Percentiles rank a stretch among this genome's conserved stretches.
Evolutionary conservation across 176 grass and related monocot species (phyloP).

Genomic region (Oryza officinalis): DNA sequence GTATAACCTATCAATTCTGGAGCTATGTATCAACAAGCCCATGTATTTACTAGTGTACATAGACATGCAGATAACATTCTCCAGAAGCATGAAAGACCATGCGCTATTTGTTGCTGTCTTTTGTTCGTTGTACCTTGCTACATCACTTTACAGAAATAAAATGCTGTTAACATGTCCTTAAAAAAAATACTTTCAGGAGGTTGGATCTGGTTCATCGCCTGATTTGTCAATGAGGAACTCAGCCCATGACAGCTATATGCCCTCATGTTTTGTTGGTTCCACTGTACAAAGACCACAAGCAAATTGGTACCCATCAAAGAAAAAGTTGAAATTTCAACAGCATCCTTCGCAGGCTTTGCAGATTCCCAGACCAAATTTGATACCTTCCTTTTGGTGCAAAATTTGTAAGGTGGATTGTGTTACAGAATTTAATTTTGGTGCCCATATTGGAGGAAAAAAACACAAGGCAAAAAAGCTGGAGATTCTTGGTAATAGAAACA

Average conservation of each 20-base stretch:
- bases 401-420: slow-evolving; percentile 80
- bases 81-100: background rate
- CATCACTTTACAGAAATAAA: background rate
- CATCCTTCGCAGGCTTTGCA: slow-evolving; percentile 31
- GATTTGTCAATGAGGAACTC: slow-evolving; percentile 41
- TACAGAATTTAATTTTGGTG: slow-evolving; percentile 60
- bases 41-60: background rate
- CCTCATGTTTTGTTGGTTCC: slow-evolving; percentile 15
- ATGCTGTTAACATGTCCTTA: background rate
- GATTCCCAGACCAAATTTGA: slow-evolving; percentile 43
- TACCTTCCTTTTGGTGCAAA: slow-evolving; percentile 67
- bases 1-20: background rate
- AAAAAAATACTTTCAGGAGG: slow-evolving; percentile 26
- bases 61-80: background rate
- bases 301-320: slow-evolving; percentile 39
- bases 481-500: slow-evolving; percentile 50
- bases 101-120: background rate
- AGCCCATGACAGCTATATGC: slow-evolving; percentile 9
- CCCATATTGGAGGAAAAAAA: slow-evolving; percentile 73
- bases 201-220: slow-evolving; percentile 25
- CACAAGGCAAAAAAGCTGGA: slow-evolving; percentile 58
- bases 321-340: slow-evolving; percentile 48
- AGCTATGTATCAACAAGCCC: background rate
- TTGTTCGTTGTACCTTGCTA: background rate
- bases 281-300: slow-evolving; percentile 10